Percentiles rank a stretch among this genome's conserved stretches.
These are phyloP conservation scores for Malassezia vespertilionis DNA, from an alignment of 1,284 basidiomycete species.

Conservation along the genomic window DNA sequence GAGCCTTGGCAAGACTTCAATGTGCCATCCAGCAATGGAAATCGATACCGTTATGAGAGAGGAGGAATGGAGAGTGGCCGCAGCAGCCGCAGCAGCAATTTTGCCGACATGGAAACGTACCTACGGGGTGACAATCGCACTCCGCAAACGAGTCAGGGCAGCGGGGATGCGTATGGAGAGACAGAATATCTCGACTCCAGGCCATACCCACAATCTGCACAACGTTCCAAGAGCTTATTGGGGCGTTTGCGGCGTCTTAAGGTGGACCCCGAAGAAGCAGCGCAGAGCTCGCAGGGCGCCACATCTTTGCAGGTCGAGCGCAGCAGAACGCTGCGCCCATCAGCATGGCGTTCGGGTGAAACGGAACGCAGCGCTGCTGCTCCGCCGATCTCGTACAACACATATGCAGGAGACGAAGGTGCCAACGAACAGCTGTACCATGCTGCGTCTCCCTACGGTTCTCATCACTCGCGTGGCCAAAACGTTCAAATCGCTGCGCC, in stretches of 20 bases:
- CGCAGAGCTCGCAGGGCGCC: no score
- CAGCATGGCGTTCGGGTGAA: no score
- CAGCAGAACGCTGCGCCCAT: no score
- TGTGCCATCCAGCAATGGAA: slow-evolving; percentile 17
- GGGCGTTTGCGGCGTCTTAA: slow-evolving; percentile 9
- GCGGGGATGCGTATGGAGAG: neutral
- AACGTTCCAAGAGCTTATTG: slow-evolving; percentile 12
- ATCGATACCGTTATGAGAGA: neutral
- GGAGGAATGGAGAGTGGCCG: neutral
- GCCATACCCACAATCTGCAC: neutral
- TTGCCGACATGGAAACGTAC: slow-evolving; percentile 15
- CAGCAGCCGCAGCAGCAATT: neutral
- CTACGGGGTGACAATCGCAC: slow-evolving; percentile 3
- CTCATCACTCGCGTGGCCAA: no score
- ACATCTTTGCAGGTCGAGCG: no score
- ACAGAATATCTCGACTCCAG: neutral
- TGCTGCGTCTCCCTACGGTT: no score
- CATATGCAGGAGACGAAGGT: no score
- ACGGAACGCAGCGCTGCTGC: no score
- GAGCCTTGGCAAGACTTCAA: slow-evolving; percentile 47
- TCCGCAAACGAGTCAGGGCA: neutral
- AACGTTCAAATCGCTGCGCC: no score
- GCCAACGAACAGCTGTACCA: no score
- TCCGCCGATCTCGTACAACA: no score
- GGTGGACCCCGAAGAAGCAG: slow-evolving; percentile 4